Conservation (phyloP, 768 basidiomycete genomes). For the Dacryopinax primogenitus region DNA sequence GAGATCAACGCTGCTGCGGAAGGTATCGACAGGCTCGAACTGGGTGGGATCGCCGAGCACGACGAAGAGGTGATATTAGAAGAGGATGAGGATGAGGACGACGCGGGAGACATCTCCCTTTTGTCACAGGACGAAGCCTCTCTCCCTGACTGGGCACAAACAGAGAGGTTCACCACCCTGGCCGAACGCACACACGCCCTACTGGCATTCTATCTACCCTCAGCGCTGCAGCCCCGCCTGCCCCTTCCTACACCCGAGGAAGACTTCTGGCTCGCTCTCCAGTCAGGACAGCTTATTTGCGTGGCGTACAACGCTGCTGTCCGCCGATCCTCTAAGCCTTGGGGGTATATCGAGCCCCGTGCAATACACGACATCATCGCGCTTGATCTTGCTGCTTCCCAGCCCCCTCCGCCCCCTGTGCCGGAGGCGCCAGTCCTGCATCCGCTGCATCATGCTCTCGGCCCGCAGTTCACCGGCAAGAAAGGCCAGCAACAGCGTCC, state of each 20-base stretch:
- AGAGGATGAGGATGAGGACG: not conserved
- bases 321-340: conserved; percentile 66
- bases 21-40: conserved; percentile 25
- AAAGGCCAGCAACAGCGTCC: not conserved
- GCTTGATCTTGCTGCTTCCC: conserved; percentile 33
- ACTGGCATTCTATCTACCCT: conserved; percentile 46
- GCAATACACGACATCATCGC: conserved; percentile 67
- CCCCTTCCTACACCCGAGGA: conserved; percentile 21
- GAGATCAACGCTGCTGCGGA: conserved; percentile 39
- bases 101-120: not conserved
- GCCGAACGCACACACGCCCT: conserved; percentile 56
- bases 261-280: conserved; percentile 41
- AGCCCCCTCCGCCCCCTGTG: not conserved
- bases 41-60: conserved; percentile 31
- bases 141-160: conserved; percentile 64
- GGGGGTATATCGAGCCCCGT: conserved; percentile 72
- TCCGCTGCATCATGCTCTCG: conserved; percentile 3
- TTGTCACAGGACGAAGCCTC: not conserved
- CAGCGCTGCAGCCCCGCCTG: conserved; percentile 34
- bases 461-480: not conserved
- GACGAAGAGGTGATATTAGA: conserved; percentile 39
- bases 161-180: conserved; percentile 33
- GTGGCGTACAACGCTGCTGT: conserved; percentile 68
- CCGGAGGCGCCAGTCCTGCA: not conserved
- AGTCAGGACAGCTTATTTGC: conserved; percentile 72